phyloP scores from a whole-genome alignment of 2,329 filamentous ascomycete genomes.

The Clonostachys chloroleuca region DNA sequence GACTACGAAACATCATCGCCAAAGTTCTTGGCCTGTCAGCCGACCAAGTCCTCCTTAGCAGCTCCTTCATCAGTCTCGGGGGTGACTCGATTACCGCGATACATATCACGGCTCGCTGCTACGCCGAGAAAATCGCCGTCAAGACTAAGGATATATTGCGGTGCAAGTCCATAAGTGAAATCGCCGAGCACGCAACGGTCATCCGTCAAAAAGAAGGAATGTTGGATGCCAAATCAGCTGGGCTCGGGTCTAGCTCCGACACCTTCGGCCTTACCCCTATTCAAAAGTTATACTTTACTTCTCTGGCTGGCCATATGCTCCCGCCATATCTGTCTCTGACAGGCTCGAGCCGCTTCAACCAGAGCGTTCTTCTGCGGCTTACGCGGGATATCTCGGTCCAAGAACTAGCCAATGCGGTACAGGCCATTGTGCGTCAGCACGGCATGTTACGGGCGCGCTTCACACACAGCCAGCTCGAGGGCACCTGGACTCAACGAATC shows the following conservation, averaged over 20 bases:
- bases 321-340: too few relatives aligned
- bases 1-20: slow-evolving; percentile 14
- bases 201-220: too few relatives aligned
- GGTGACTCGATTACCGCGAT: slow-evolving; percentile 40
- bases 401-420: too few relatives aligned
- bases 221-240: slow-evolving; percentile 1
- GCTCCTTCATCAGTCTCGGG: slow-evolving; percentile 31
- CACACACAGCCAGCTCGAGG: too few relatives aligned
- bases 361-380: slow-evolving; percentile 32
- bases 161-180: neutral
- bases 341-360: slow-evolving; percentile 40
- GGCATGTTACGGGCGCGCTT: neutral
- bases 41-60: slow-evolving; percentile 9
- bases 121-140: slow-evolving; percentile 17
- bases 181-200: too few relatives aligned
- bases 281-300: slow-evolving; percentile 37
- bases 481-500: too few relatives aligned
- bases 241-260: slow-evolving; percentile 11
- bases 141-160: slow-evolving; percentile 21
- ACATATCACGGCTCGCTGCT: slow-evolving; percentile 30
- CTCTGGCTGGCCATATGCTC: slow-evolving; percentile 16
- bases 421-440: too few relatives aligned
- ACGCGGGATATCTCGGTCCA: too few relatives aligned
- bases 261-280: slow-evolving; percentile 35
- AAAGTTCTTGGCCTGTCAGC: slow-evolving; percentile 2